Percentiles rank a stretch among this genome's conserved stretches.
Conservation (phyloP, 768 basidiomycete species). For the Psilocybe subaeruginosa region DNA sequence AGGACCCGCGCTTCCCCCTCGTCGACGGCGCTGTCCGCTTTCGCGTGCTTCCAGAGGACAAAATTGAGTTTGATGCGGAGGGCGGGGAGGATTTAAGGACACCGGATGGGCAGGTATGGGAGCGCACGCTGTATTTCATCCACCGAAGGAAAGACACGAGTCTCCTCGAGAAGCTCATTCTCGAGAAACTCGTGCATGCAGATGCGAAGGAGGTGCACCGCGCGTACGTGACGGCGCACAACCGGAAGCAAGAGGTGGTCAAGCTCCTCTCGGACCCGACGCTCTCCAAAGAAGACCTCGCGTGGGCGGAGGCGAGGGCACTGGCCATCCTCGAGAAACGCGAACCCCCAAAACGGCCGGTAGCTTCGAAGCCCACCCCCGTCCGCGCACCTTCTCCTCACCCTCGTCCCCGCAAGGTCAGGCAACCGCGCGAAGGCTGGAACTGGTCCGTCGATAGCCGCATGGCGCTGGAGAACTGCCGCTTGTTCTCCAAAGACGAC, state of each 20-base stretch:
- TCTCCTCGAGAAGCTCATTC: neutral
- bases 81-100: neutral
- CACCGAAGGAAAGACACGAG: neutral
- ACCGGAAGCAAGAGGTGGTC: neutral
- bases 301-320: too few species aligned
- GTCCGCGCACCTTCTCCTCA: too few species aligned
- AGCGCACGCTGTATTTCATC: neutral
- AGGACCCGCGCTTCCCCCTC: neutral
- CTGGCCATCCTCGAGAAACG: too few species aligned
- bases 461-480: neutral
- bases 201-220: neutral
- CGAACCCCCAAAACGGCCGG: too few species aligned
- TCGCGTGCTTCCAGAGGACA: neutral
- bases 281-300: neutral
- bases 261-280: neutral
- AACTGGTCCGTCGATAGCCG: neutral
- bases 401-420: neutral
- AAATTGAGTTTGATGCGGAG: neutral
- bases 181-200: neutral
- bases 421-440: neutral
- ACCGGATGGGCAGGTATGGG: neutral
- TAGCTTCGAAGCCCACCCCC: too few species aligned
- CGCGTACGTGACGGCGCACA: neutral
- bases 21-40: neutral
- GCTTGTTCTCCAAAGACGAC: neutral